These are phyloP conservation scores for Aspergillus hortae DNA, from an alignment of 2,329 filamentous ascomycete species.

Conservation along the genomic window DNA sequence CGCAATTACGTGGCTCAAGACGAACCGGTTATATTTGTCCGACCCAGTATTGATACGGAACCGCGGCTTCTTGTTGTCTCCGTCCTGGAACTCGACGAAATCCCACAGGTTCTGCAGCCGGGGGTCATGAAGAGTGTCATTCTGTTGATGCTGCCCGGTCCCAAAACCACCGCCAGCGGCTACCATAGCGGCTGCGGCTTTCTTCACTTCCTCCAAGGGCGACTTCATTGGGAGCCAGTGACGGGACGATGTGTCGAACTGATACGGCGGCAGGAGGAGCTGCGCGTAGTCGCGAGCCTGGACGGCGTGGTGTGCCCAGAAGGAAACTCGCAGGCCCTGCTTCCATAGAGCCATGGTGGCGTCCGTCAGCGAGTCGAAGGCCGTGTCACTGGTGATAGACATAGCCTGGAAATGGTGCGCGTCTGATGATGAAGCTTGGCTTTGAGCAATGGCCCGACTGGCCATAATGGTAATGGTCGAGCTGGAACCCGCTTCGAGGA, in stretches of 20 bases:
- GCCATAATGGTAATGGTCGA: conserved; percentile 27
- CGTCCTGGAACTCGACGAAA: too few relatives aligned
- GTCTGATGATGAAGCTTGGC: too few relatives aligned
- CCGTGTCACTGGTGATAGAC: too few relatives aligned
- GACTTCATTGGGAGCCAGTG: too few relatives aligned
- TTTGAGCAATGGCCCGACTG: conserved; percentile 10
- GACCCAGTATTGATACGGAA: neutral
- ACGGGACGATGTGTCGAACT: conserved; percentile 31
- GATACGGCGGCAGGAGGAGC: conserved; percentile 39
- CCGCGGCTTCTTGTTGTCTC: conserved; percentile 10
- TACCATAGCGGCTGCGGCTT: too few relatives aligned
- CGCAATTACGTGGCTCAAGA: neutral
- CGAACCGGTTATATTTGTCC: neutral
- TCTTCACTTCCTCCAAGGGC: too few relatives aligned
- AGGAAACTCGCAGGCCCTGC: conserved; percentile 28
- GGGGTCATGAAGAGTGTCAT: too few relatives aligned
- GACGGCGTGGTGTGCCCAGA: conserved; percentile 35
- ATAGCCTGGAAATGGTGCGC: too few relatives aligned
- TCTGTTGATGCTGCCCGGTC: too few relatives aligned
- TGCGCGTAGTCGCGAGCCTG: conserved; percentile 25
- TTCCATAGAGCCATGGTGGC: conserved; percentile 40
- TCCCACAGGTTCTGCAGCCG: too few relatives aligned
- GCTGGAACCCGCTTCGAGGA: conserved; percentile 43
- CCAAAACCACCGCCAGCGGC: too few relatives aligned
- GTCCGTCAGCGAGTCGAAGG: conserved; percentile 7